Evolutionary conservation across 2,329 filamentous ascomycete species (phyloP).

Genomic region (Stylonectria norvegica): DNA sequence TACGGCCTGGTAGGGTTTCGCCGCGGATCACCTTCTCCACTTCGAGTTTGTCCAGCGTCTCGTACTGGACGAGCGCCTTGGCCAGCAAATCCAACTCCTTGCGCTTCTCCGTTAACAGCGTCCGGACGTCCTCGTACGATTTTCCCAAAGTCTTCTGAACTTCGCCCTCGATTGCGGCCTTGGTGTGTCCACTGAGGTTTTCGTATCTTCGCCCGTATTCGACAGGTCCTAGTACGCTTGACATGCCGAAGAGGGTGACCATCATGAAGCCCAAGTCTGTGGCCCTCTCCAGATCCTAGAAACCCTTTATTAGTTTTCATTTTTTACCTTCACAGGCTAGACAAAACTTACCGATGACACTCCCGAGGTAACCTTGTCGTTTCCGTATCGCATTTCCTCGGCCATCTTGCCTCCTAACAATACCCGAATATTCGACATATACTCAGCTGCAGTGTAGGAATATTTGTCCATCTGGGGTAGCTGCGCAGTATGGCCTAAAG

Average conservation of each 20-base stretch:
- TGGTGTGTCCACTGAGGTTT: constrained; percentile 79
- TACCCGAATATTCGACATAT: constrained; percentile 74
- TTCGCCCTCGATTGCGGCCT: constrained; percentile 81
- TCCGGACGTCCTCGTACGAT: constrained; percentile 68
- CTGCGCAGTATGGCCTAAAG: constrained; percentile 82
- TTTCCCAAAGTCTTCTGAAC: constrained; percentile 83
- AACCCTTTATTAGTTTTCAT: constrained; percentile 24
- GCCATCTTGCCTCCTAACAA: constrained; percentile 83
- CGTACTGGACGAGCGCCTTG: constrained; percentile 87
- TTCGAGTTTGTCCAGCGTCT: constrained; percentile 84
- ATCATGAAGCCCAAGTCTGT: constrained; percentile 82
- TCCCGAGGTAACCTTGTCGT: constrained; percentile 88
- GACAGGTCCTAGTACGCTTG: constrained; percentile 79
- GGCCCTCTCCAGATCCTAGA: constrained; percentile 75
- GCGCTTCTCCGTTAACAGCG: constrained; percentile 69
- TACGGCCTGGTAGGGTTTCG: constrained; percentile 71
- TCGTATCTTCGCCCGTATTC: constrained; percentile 81
- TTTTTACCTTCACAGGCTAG: neutral
- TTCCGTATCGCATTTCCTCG: constrained; percentile 86
- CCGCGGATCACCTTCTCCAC: constrained; percentile 87
- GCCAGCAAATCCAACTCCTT: constrained; percentile 85
- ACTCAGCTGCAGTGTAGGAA: constrained; percentile 80
- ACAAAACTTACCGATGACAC: constrained; percentile 66
- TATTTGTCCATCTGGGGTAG: constrained; percentile 92
- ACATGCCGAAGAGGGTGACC: constrained; percentile 90